A percentile compares a stretch with the other conserved stretches of the same genome.
phyloP scores from a whole-genome alignment of 306 rosid genomes.

The Citrullus mucosospermus region DNA sequence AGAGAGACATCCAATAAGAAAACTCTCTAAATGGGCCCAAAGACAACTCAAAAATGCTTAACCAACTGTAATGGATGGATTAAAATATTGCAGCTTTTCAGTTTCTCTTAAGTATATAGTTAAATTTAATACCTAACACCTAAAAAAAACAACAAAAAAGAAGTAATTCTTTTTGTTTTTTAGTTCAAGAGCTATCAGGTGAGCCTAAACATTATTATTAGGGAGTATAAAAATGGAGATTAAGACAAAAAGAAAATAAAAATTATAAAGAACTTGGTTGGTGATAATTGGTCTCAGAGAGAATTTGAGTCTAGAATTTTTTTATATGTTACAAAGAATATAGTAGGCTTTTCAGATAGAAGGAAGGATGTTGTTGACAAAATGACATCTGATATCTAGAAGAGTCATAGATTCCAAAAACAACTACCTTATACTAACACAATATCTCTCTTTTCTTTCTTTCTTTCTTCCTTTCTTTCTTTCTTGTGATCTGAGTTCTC shows the following conservation, averaged over 20 bases:
- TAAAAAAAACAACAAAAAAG: no score
- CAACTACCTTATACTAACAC: not conserved
- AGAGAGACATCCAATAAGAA: not conserved
- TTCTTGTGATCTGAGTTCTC: not conserved
- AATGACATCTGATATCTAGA: slow-evolving; percentile 1
- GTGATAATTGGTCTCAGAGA: not conserved
- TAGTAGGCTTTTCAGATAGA: not conserved
- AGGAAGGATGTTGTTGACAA: slow-evolving; percentile 5
- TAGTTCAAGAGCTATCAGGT: not conserved
- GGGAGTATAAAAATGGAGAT: not conserved
- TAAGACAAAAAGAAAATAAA: not conserved
- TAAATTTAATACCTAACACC: not conserved
- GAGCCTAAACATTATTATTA: not conserved
- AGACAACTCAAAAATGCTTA: not conserved
- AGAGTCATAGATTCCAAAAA: not conserved
- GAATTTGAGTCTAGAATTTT: not conserved
- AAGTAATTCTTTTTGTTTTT: not conserved
- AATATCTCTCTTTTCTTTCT: not conserved
- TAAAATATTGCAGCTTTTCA: not conserved
- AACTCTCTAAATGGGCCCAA: not conserved
- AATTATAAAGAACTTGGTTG: not conserved
- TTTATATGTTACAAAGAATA: not conserved
- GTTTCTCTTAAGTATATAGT: not conserved
- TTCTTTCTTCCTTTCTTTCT: no score
- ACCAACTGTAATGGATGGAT: slow-evolving; percentile 1